Evolutionary conservation across 2,329 filamentous ascomycete species (phyloP).

Genomic region (Calonectria leucothoes): DNA sequence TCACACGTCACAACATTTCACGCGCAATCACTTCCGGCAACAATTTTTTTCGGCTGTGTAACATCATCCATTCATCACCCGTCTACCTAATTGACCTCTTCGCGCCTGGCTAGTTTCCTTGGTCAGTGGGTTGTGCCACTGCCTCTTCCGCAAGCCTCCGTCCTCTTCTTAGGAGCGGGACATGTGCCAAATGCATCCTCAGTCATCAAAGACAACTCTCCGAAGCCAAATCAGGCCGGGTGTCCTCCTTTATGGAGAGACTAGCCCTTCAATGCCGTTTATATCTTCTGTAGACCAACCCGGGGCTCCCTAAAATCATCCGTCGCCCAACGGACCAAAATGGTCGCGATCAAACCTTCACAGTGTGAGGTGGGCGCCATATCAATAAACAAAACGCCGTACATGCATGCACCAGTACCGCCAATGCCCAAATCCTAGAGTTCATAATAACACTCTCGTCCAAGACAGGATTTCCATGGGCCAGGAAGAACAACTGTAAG

Average conservation of each 20-base stretch:
- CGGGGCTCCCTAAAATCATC: not conserved
- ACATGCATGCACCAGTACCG: constrained; percentile 43
- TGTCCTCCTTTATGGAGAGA: constrained; percentile 26
- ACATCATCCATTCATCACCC: constrained; percentile 13
- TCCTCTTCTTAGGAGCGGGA: not conserved
- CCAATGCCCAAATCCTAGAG: constrained; percentile 31
- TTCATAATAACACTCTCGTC: constrained; percentile 27
- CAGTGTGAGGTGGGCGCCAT: constrained; percentile 32
- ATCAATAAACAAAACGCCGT: constrained; percentile 43
- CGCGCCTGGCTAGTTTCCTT: constrained; percentile 16
- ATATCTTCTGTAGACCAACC: not conserved
- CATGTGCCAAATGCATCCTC: not conserved
- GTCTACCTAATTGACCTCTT: constrained; percentile 10
- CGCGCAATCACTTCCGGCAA: not conserved
- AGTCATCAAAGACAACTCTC: not conserved
- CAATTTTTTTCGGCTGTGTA: not conserved
- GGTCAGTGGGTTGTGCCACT: constrained; percentile 33
- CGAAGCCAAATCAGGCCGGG: not conserved
- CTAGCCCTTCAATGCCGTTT: constrained; percentile 4
- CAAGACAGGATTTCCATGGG: constrained; percentile 30
- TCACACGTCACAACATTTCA: not conserved
- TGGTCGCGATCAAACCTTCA: not conserved
- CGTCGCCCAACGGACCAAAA: constrained; percentile 8
- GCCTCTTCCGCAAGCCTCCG: not conserved
- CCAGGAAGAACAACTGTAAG: constrained; percentile 11